phyloP scores from a whole-genome alignment of 2,329 filamentous ascomycete species.

The Fusarium continuum region DNA sequence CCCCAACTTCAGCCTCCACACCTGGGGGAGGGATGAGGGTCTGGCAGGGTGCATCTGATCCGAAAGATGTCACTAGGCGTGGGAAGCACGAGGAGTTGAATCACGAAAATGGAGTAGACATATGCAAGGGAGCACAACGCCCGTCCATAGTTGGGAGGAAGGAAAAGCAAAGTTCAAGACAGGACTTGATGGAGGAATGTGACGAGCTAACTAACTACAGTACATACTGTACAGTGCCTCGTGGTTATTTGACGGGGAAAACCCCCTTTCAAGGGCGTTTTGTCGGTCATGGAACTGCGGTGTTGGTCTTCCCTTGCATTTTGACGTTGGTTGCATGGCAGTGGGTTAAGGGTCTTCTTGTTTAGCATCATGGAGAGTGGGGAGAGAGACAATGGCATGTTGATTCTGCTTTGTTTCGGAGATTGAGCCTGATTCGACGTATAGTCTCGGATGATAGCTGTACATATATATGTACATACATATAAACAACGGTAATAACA shows the following conservation, averaged over 20 bases:
- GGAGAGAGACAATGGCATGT: neutral
- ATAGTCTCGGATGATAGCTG: too few relatives aligned
- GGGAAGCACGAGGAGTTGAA: constrained; percentile 12
- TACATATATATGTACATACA: too few relatives aligned
- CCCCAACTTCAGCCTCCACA: too few relatives aligned
- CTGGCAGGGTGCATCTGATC: neutral
- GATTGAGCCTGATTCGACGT: neutral
- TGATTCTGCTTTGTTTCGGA: neutral
- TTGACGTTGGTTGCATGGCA: constrained; percentile 20
- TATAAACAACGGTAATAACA: neutral
- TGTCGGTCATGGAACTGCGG: neutral
- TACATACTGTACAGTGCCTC: too few relatives aligned
- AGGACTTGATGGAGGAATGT: constrained; percentile 8
- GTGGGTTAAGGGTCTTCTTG: constrained; percentile 5
- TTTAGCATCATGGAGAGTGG: neutral
- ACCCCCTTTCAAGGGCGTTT: neutral
- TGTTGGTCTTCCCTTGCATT: constrained; percentile 14
- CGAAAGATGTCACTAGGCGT: constrained; percentile 2
- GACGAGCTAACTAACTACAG: neutral
- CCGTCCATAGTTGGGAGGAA: neutral
- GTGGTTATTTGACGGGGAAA: neutral
- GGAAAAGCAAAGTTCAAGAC: constrained; percentile 6
- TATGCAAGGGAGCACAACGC: constrained; percentile 12
- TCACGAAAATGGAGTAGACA: neutral
- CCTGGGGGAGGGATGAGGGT: too few relatives aligned